Evolutionary conservation across 1,284 basidiomycete species (phyloP), one percentile per base, ranked within the genome.

Genomic region (Porodaedalea pini): DNA sequence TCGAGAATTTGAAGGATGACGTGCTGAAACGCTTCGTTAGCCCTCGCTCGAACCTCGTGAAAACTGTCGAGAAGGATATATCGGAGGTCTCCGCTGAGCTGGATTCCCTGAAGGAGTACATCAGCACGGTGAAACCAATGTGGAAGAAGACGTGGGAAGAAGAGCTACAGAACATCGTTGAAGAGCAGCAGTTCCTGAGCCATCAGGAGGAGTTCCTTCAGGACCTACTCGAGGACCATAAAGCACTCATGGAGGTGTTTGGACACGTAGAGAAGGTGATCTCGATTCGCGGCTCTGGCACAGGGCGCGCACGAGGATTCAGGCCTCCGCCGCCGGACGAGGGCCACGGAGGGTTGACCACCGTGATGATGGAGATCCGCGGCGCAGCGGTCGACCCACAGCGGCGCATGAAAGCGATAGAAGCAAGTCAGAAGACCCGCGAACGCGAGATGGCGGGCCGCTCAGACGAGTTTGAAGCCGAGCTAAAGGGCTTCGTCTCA

Each of bases 71-170:
- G 66, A 83, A 83, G 59, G 90, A 94, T 64, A 81, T 98, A 52
- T 78, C 80, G 15, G 74, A 79, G n/a, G 83, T 89, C 17, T 79
- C 81, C 21, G 72, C 76, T 15, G 88, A 94, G 70, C 78, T 98
- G 37, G 80, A 86, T 59, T 86, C 84, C 63, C 78, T 99, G 53
- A 85, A 86, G 64, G 83, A 88, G 62, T 93, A 96, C 69, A 90
- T 98, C 64, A 83, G 87, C 64, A 90, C 90, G 2, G 84, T 97
- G 66, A 94, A 92, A 68, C 94, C 96, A 50, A 92, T 92, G 79
- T 99, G 96, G 96, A 94, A 96, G 77, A 94, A 96, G 79, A 98
- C 95, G 23, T 99, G 96, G 96, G 92, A 92, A 66, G 85, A 91
- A 66, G 96, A 99, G 75, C 73, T 99, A 69, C 90, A 94, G 75